Evolutionary conservation across 2,329 filamentous ascomycete species (phyloP), one percentile per base, ranked within the genome.

Genomic region (Metarhizium anisopliae): DNA sequence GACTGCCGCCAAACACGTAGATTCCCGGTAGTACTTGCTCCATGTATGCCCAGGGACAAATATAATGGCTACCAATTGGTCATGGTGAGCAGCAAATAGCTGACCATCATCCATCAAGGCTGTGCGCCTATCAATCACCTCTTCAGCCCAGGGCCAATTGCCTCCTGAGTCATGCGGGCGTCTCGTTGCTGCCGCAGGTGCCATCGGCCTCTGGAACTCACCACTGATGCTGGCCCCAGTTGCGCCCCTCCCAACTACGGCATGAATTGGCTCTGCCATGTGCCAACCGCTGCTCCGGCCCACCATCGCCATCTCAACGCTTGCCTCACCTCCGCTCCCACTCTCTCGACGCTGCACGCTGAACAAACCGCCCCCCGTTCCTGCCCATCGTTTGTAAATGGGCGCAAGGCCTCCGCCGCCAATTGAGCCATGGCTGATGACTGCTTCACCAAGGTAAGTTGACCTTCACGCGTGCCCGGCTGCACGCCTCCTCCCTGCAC

Each of bases 391-490:
- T 59, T 65, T 60, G 67, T 70, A 69, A 69, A 77, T 77, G 74
- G 71, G 73, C 70, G 70, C 67, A 66, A 64, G 57, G 64, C 67
- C 70, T 70, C 68, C 70, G 66, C 66, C 61, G 66, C 68, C 66
- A 67, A 71, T 73, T 71, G 70, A 76, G 71, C 70, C 71, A 78
- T 78, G 76, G 76, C 74, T 72, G 68, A 73, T 67, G 70, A 66
- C 68, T 69, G 67, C 67, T 64, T 70, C 67, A 70, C 66, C 67
- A 68, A 72, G 72, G 76, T 78, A 67, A 68, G 75, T 73, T 53
- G 50, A 57, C 58, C 60, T 40, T 40, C 58, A 55, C 55, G 55
- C 52, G 53, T 29, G 18, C 18, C 45, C 20, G 45, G 20, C 6
- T 49, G 0, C 3, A 16, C 42, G 8, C 2, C n/a, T 10, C 35